phyloP scores from a whole-genome alignment of 1,284 basidiomycete species.

The Xerocomus minutiporus region DNA sequence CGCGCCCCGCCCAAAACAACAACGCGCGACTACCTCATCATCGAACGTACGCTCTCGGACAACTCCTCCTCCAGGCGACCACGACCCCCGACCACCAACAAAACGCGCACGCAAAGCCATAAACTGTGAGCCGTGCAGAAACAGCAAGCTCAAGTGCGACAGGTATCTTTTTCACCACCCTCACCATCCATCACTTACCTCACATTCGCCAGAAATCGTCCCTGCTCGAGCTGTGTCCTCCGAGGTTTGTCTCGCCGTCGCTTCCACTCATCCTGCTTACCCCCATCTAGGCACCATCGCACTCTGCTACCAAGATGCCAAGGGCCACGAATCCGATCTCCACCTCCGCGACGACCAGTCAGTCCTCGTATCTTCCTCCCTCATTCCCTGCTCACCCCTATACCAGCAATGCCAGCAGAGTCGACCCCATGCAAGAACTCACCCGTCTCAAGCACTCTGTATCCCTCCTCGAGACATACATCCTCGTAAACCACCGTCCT shows the following conservation, averaged over 20 bases:
- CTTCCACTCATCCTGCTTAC: background rate
- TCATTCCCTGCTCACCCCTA: slow-evolving; percentile 12
- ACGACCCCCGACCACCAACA: slow-evolving; percentile 57
- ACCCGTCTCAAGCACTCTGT: slow-evolving; percentile 69
- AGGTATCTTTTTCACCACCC: slow-evolving; percentile 41
- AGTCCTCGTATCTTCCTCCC: slow-evolving; percentile 22
- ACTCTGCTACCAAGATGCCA: slow-evolving; percentile 69
- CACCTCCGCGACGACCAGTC: slow-evolving; percentile 56
- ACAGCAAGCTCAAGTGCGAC: slow-evolving; percentile 81
- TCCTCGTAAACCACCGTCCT: slow-evolving; percentile 49
- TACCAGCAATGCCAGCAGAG: slow-evolving; percentile 44
- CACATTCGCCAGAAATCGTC: slow-evolving; percentile 56
- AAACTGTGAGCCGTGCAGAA: slow-evolving; percentile 79
- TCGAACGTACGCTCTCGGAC: slow-evolving; percentile 44
- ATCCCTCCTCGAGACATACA: slow-evolving; percentile 63
- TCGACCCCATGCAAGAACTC: slow-evolving; percentile 71
- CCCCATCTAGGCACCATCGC: slow-evolving; percentile 57
- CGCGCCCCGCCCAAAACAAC: slow-evolving; percentile 39
- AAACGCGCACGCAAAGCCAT: slow-evolving; percentile 79
- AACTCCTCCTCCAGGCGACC: slow-evolving; percentile 40
- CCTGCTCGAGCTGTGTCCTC: slow-evolving; percentile 77
- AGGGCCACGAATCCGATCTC: slow-evolving; percentile 48
- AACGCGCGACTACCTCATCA: slow-evolving; percentile 31
- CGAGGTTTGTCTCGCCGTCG: slow-evolving; percentile 45
- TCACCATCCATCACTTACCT: slow-evolving; percentile 5